A percentile compares a stretch with the other conserved stretches of the same genome.
Evolutionary conservation across 495 filamentous ascomycete species (phyloP).

Genomic region (Neurospora terricola): DNA sequence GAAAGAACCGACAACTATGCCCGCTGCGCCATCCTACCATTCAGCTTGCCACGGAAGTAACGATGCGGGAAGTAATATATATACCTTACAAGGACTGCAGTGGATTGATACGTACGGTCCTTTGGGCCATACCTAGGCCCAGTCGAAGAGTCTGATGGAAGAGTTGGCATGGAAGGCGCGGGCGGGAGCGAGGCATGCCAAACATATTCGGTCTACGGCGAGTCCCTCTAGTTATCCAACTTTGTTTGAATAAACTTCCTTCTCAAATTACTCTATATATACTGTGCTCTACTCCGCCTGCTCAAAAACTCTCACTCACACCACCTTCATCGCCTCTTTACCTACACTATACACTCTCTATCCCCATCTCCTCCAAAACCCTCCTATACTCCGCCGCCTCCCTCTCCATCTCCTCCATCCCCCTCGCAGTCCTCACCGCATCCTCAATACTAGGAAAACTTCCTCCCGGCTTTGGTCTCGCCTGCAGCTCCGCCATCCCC

Average conservation of each 20-base stretch:
- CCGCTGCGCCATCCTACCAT: neutral
- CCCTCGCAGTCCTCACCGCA: conserved; percentile 55
- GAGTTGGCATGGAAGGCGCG: neutral
- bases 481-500: neutral
- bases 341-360: neutral
- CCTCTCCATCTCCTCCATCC: conserved; percentile 62
- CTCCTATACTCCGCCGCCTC: conserved; percentile 61
- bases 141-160: neutral
- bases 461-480: conserved; percentile 32
- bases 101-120: neutral
- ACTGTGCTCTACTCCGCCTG: neutral
- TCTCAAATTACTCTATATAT: neutral
- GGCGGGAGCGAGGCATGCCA: neutral
- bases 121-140: neutral
- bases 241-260: neutral
- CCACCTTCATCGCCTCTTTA: neutral
- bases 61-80: neutral
- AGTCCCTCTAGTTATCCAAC: neutral
- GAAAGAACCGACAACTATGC: neutral
- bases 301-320: neutral
- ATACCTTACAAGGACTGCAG: neutral
- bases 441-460: conserved; percentile 52
- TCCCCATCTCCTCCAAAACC: conserved; percentile 27
- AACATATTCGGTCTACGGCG: neutral
- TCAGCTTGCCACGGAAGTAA: neutral